Percentiles rank a stretch among this genome's conserved stretches.
Conservation (phyloP, 2,329 filamentous ascomycete genomes). For the Atkinsonella texensis region DNA sequence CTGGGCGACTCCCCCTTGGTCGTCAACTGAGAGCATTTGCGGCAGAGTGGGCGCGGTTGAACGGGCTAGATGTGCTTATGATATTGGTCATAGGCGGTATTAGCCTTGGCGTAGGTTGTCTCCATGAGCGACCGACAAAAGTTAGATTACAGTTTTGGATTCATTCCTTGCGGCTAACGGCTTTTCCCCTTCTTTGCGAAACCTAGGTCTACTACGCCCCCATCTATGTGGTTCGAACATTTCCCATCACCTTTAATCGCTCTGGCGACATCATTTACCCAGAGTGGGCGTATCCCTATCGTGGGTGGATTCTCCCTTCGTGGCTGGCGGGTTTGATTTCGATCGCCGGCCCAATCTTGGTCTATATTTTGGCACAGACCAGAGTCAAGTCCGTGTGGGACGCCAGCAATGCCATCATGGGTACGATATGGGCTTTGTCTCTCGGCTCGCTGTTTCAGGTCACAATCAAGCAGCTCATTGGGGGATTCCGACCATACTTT, state of each 20-base stretch:
- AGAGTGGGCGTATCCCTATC: slow-evolving; percentile 50
- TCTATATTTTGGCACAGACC: slow-evolving; percentile 46
- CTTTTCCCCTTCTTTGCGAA: neutral
- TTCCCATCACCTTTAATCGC: slow-evolving; percentile 44
- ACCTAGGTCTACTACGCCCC: slow-evolving; percentile 38
- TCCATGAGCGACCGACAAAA: neutral
- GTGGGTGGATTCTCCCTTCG: slow-evolving; percentile 50
- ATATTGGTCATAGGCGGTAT: slow-evolving; percentile 38
- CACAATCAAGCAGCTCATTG: slow-evolving; percentile 53
- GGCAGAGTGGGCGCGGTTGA: slow-evolving; percentile 42
- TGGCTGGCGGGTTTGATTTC: slow-evolving; percentile 45
- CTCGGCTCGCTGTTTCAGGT: slow-evolving; percentile 53
- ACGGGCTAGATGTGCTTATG: slow-evolving; percentile 46
- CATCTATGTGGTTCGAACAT: slow-evolving; percentile 45
- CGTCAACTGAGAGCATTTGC: slow-evolving; percentile 13
- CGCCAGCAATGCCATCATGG: slow-evolving; percentile 49
- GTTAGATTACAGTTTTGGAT: neutral
- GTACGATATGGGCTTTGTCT: slow-evolving; percentile 47
- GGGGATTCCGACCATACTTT: slow-evolving; percentile 52
- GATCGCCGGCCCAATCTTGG: slow-evolving; percentile 41
- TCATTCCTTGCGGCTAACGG: neutral
- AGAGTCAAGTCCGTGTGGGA: slow-evolving; percentile 47
- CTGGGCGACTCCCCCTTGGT: neutral
- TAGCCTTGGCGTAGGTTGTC: slow-evolving; percentile 16
- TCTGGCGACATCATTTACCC: slow-evolving; percentile 53